A percentile compares a stretch with the other conserved stretches of the same genome.
Conservation (phyloP, 768 basidiomycete species). For the Chalciporus chontae region DNA sequence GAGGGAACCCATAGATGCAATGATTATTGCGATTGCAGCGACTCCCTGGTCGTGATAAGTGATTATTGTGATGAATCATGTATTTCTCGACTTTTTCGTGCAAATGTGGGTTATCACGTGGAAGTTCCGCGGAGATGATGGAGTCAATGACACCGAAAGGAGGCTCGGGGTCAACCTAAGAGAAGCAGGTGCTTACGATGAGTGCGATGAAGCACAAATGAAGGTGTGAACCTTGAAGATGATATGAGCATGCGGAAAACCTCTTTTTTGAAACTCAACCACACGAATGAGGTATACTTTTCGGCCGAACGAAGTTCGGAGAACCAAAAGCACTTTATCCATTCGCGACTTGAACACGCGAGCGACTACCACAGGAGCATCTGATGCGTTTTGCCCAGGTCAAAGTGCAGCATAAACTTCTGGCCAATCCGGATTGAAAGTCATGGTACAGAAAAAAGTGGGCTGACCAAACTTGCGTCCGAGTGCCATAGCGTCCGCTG, state of each 20-base stretch:
- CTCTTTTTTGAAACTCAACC: slow-evolving; percentile 42
- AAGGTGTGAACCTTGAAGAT: slow-evolving; percentile 29
- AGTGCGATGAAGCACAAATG: too few species aligned
- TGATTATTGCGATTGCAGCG: not conserved
- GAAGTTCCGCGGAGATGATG: not conserved
- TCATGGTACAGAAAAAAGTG: slow-evolving; percentile 39
- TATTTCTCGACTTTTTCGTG: not conserved
- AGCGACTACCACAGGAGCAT: slow-evolving; percentile 34
- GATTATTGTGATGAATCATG: not conserved
- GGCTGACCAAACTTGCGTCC: slow-evolving; percentile 28
- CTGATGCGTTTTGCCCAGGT: slow-evolving; percentile 36
- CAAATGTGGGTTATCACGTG: not conserved
- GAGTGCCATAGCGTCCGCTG: slow-evolving; percentile 35
- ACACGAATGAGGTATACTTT: slow-evolving; percentile 30
- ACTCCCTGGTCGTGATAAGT: not conserved
- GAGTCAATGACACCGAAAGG: not conserved
- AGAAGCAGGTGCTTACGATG: not conserved
- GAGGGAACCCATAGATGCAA: not conserved
- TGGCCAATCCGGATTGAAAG: slow-evolving; percentile 39
- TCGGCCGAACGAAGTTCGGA: slow-evolving; percentile 29
- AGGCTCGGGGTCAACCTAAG: not conserved
- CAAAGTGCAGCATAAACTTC: slow-evolving; percentile 41
- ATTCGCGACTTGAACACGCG: slow-evolving; percentile 37
- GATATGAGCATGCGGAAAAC: slow-evolving; percentile 41
- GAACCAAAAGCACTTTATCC: slow-evolving; percentile 12